phyloP scores from a whole-genome alignment of 2,329 filamentous ascomycete species.

The Penicillium freii region DNA sequence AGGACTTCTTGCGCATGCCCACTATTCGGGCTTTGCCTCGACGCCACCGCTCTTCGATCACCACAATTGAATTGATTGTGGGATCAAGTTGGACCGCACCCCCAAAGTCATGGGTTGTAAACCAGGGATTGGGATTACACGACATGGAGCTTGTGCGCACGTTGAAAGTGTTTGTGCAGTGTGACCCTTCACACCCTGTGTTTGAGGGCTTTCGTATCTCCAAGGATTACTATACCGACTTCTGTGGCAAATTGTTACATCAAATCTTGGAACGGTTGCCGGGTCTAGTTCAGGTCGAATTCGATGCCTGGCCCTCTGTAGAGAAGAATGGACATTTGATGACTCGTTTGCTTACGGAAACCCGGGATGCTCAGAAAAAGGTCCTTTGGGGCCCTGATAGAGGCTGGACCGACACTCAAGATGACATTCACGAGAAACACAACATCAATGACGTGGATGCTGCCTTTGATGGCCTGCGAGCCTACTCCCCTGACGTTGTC shows the following conservation, averaged over 20 bases:
- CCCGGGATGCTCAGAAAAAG: conserved; percentile 33
- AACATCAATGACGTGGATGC: conserved; percentile 12
- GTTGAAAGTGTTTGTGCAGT: conserved; percentile 58
- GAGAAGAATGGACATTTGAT: conserved; percentile 52
- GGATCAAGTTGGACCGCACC: conserved; percentile 60
- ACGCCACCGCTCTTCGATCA: conserved; percentile 52
- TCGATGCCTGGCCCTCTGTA: conserved; percentile 58
- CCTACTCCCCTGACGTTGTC: conserved; percentile 7
- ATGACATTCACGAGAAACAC: conserved; percentile 9
- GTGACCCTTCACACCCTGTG: conserved; percentile 53
- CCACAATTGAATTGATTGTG: conserved; percentile 55
- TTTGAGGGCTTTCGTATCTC: conserved; percentile 59
- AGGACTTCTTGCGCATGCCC: conserved; percentile 48
- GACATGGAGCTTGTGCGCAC: conserved; percentile 49
- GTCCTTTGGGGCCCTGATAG: conserved; percentile 43
- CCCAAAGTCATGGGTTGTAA: conserved; percentile 55
- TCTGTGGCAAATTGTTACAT: conserved; percentile 51
- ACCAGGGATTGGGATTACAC: conserved; percentile 49
- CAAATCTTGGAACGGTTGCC: conserved; percentile 52
- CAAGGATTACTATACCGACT: conserved; percentile 58
- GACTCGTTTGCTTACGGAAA: conserved; percentile 45
- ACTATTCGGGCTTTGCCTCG: conserved; percentile 51
- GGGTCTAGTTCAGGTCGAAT: conserved; percentile 51
- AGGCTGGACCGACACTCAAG: conserved; percentile 38
- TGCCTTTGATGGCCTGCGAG: conserved; percentile 15